Percentiles rank a stretch among this genome's conserved stretches.
Evolutionary conservation across 1,139 yeast genomes (phyloP).

Genomic region (Debaryomycetaceae sp.): DNA sequence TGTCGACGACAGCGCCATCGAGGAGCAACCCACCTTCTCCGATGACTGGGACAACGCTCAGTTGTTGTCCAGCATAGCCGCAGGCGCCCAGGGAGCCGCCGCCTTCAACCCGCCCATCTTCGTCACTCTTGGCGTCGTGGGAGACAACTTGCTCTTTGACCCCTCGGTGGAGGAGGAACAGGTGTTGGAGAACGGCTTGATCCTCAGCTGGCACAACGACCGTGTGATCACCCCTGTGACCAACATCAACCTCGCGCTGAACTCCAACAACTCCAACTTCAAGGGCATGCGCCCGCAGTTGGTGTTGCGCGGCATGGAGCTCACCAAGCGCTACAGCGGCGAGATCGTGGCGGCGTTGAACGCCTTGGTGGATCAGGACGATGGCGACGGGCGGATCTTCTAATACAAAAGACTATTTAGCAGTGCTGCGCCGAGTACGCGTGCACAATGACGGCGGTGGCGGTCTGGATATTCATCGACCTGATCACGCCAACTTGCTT

Average conservation of each 20-base stretch:
- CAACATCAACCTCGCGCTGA: constrained; percentile 48
- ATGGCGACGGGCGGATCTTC: constrained; percentile 27
- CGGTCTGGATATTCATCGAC: constrained; percentile 96
- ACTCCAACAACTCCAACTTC: constrained; percentile 38
- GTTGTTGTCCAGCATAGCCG: constrained; percentile 33
- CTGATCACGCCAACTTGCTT: constrained; percentile 89
- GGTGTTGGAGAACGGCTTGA: constrained; percentile 77
- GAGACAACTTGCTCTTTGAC: constrained; percentile 64
- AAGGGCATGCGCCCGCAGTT: constrained; percentile 31
- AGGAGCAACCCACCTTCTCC: constrained; percentile 86
- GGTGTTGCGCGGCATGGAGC: constrained; percentile 23
- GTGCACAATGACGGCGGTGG: constrained; percentile 89
- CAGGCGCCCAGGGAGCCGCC: constrained; percentile 14
- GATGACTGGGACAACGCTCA: constrained; percentile 74
- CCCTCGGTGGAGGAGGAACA: constrained; percentile 84
- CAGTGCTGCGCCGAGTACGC: constrained; percentile 81
- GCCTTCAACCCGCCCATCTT: constrained; percentile 67
- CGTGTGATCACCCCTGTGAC: constrained; percentile 62
- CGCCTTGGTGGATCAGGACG: constrained; percentile 35
- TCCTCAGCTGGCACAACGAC: constrained; percentile 65
- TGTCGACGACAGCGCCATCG: constrained; percentile 53
- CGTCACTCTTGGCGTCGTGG: constrained; percentile 72
- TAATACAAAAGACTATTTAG: constrained; percentile 14
- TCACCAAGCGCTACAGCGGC: constrained; percentile 35
- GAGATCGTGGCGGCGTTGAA: constrained; percentile 37